Percentiles rank a stretch among this genome's conserved stretches.
Evolutionary conservation across 2,329 filamentous ascomycete genomes (phyloP).

Genomic region (Alternaria metachromatica): DNA sequence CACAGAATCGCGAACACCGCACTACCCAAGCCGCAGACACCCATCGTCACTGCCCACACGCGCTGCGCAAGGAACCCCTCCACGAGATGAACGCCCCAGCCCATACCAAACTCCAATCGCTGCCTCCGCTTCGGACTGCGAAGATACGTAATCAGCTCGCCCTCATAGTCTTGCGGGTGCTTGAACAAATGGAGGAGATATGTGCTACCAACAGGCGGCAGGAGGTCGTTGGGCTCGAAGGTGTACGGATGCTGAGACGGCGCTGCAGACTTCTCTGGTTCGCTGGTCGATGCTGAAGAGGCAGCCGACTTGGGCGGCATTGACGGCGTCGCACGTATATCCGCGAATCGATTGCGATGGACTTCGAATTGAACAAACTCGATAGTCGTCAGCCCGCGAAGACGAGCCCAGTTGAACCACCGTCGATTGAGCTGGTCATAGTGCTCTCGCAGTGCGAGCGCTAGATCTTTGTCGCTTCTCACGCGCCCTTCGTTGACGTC

Average conservation of each 20-base stretch:
- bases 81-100: conserved; percentile 50
- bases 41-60: conserved; percentile 42
- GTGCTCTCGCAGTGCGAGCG: conserved; percentile 41
- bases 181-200: conserved; percentile 51
- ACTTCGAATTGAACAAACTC: conserved; percentile 51
- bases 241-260: conserved; percentile 41
- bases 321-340: conserved; percentile 47
- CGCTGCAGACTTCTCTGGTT: conserved; percentile 16
- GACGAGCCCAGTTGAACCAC: conserved; percentile 41
- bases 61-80: conserved; percentile 48
- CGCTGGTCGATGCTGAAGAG: conserved; percentile 13
- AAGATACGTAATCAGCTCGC: conserved; percentile 46
- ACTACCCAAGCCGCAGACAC: conserved; percentile 41
- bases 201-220: conserved; percentile 47
- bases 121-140: conserved; percentile 44
- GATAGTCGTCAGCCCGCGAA: conserved; percentile 47
- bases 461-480: conserved; percentile 46
- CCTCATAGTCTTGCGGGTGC: conserved; percentile 50
- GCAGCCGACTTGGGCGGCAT: conserved; percentile 38
- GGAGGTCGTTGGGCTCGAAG: conserved; percentile 48
- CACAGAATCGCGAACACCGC: conserved; percentile 45
- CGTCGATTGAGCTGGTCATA: conserved; percentile 43
- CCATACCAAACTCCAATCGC: conserved; percentile 44
- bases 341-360: conserved; percentile 50
- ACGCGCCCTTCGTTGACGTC: conserved; percentile 43